phyloP scores from a whole-genome alignment of 306 rosid species.

The Cicer bijugum region DNA sequence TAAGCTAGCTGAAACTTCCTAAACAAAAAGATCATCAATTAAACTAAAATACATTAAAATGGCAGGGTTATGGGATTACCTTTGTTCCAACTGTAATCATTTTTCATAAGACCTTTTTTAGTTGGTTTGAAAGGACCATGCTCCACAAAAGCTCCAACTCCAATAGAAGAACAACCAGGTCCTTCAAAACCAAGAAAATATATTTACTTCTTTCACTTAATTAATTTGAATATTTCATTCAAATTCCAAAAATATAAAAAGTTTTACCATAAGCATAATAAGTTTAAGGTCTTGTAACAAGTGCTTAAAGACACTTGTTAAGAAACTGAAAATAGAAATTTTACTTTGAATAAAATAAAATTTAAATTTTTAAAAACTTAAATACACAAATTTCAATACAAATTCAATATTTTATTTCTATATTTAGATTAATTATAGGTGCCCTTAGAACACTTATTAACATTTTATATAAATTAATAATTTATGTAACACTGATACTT shows the following conservation, averaged over 20 bases:
- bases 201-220: constrained; percentile 23
- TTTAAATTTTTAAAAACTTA: too few species aligned
- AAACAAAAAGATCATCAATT: not conserved
- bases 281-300: too few species aligned
- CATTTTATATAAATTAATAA: not conserved
- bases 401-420: not conserved
- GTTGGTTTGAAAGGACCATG: constrained; percentile 78
- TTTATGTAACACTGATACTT: not conserved
- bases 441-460: too few species aligned
- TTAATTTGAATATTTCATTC: not conserved
- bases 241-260: not conserved
- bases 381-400: not conserved
- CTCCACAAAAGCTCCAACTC: constrained; percentile 74
- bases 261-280: not conserved
- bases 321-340: too few species aligned
- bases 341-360: too few species aligned
- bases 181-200: constrained; percentile 54
- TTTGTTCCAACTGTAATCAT: constrained; percentile 71
- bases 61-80: constrained; percentile 45
- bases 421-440: too few species aligned
- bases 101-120: constrained; percentile 53
- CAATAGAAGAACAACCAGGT: constrained; percentile 86
- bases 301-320: too few species aligned
- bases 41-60: not conserved
- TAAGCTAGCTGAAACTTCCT: too few species aligned